A percentile compares a stretch with the other conserved stretches of the same genome.
Evolutionary conservation across 2,329 filamentous ascomycete genomes (phyloP).

Genomic region (Talaromyces atroroseus): DNA sequence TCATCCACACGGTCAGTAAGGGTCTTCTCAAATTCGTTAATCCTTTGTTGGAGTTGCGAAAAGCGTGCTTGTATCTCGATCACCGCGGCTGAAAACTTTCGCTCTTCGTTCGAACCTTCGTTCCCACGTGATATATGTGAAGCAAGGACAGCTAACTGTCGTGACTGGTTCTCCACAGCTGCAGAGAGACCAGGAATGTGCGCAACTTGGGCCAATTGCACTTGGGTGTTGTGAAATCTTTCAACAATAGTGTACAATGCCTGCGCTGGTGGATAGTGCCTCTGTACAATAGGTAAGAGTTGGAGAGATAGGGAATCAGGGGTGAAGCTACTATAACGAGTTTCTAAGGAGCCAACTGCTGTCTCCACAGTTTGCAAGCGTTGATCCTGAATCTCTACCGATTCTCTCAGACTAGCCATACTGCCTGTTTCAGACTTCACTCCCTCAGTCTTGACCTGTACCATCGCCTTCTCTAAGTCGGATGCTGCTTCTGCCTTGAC

Average conservation of each 20-base stretch:
- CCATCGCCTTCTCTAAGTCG: conserved; percentile 7
- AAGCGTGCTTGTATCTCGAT: background rate
- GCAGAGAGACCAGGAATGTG: conserved; percentile 3
- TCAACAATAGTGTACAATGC: conserved; percentile 19
- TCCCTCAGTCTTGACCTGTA: background rate
- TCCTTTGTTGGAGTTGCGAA: background rate
- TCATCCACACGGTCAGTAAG: background rate
- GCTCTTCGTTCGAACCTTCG: background rate
- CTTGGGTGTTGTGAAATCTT: conserved; percentile 18
- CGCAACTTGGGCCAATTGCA: conserved; percentile 12
- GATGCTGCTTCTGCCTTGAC: conserved; percentile 5
- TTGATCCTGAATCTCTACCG: background rate
- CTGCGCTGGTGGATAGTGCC: conserved; percentile 31
- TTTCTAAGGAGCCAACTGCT: conserved; percentile 38
- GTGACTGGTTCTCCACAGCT: conserved; percentile 2
- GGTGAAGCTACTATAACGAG: conserved; percentile 47
- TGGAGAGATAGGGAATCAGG: conserved; percentile 32
- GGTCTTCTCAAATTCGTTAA: background rate
- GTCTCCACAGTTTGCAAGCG: conserved; percentile 17
- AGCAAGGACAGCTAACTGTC: background rate
- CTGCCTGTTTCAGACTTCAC: background rate
- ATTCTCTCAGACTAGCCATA: background rate
- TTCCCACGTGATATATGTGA: background rate
- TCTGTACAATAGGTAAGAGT: conserved; percentile 30
- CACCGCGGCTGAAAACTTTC: background rate